phyloP scores from a whole-genome alignment of 2,329 filamentous ascomycete genomes.

The Aschersonia sp. region DNA sequence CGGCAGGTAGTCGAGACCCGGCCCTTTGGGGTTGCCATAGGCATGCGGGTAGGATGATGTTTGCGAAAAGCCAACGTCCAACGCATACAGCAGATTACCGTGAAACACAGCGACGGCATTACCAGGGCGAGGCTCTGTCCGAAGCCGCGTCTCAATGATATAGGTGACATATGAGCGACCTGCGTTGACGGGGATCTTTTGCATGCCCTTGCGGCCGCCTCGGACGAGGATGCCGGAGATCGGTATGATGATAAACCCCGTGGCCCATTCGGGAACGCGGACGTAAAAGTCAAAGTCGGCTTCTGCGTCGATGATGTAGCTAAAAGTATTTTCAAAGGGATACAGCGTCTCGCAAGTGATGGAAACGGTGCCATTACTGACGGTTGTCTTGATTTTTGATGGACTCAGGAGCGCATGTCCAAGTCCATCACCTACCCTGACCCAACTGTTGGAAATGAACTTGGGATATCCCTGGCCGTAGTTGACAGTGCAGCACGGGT shows the following conservation, averaged over 20 bases:
- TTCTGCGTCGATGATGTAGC: constrained; percentile 13
- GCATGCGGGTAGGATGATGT: constrained; percentile 10
- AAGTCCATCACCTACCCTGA: constrained; percentile 26
- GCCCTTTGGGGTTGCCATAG: constrained; percentile 6
- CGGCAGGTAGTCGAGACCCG: constrained; percentile 6
- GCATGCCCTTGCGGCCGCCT: constrained; percentile 8
- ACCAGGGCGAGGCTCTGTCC: constrained; percentile 11
- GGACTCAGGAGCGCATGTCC: constrained; percentile 36
- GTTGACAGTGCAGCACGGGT: constrained; percentile 43
- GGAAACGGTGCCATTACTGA: constrained; percentile 17
- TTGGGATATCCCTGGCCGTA: constrained; percentile 43
- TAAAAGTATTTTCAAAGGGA: constrained; percentile 17
- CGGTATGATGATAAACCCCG: not conserved
- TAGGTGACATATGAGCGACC: constrained; percentile 8
- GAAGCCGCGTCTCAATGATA: constrained; percentile 7
- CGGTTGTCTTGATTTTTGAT: constrained; percentile 21
- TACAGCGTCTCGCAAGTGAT: constrained; percentile 34
- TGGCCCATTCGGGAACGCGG: constrained; percentile 13
- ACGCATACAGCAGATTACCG: constrained; percentile 27
- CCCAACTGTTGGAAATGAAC: constrained; percentile 33
- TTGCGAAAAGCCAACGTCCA: constrained; percentile 19
- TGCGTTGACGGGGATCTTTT: constrained; percentile 7
- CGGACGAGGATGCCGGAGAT: not conserved
- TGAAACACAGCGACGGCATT: constrained; percentile 26
- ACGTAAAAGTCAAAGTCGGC: constrained; percentile 13